Base-by-base conservation (phyloP, 1,284 basidiomycete genomes). In the Cryptococcus sp. region DNA sequence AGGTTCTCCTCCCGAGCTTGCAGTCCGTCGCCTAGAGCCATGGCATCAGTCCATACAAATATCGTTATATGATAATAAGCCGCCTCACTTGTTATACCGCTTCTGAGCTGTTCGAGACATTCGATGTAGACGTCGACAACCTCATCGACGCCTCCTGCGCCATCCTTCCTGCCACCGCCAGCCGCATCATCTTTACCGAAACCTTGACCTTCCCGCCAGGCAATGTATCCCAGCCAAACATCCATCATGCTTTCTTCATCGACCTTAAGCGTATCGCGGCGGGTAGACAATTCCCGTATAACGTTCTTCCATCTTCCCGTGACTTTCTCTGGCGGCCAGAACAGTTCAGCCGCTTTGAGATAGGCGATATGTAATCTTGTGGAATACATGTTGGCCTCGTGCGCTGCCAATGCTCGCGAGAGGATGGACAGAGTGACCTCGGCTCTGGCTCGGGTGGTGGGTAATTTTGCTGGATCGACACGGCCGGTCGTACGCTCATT, bases 401-500 rank as follows among this genome's bases (percentile, higher is more conserved):
- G 57, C 0, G 68, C 66, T 5, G 72, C 62, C 19, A 78, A 63
- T 0, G 75, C 78, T 34, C 68, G 61, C 5, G 67, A 55, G 5
- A 79, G 68, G 22, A 76, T 69, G 4, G 76, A 71, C 2, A 77
- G 62, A 1, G 73, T 72, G 23, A 79, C 65, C 46, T 77, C 77
- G 11, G 74, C 71, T 22, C 69, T 59, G 15, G 70, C 70, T 39
- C 67, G 59, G 22, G 59, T 68, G 15, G 57, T 63, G 5, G 57
- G 56, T 26, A 61, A 19, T 46, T 40, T 37, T 16, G 57, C 29
- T 8, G 56, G 54, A 43, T 64, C 59, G 16, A 58, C 20, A 13
- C 46, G 5, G 10, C 56, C 46, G 46, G 44, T 44, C 15, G 38
- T n/a, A 8, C 50, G 25, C 17, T 40, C 46, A 3, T 23, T 17